Evolutionary conservation across 306 rosid species (phyloP).

Genomic region (Morella rubra): DNA sequence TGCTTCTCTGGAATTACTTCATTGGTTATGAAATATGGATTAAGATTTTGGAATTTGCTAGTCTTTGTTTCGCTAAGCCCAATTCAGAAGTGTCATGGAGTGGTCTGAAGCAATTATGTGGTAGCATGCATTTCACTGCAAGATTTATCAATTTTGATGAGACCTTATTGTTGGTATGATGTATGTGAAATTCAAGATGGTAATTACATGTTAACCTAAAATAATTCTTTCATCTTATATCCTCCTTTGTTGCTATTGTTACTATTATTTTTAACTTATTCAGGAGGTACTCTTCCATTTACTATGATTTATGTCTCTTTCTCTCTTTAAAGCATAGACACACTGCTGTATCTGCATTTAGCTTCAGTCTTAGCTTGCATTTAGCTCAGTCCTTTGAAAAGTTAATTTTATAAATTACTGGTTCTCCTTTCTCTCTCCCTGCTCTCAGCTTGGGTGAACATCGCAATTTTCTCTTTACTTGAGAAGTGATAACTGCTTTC

Average conservation of each 20-base stretch:
- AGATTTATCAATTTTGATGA: constrained; percentile 8
- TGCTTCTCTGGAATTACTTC: constrained; percentile 3
- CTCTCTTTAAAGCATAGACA: not conserved
- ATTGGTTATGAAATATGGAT: not conserved
- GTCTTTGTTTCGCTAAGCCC: not conserved
- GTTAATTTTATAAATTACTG: not conserved
- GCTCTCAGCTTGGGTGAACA: not conserved
- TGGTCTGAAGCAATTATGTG: constrained; percentile 14
- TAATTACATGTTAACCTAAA: not conserved
- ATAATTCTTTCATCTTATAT: not conserved
- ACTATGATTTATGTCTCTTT: not conserved
- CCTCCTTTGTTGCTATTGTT: not conserved
- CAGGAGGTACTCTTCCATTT: not conserved
- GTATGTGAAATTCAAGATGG: not conserved
- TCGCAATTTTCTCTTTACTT: constrained; percentile 3
- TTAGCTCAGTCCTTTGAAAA: constrained; percentile 3
- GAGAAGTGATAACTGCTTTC: constrained; percentile 13
- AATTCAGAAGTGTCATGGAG: not conserved
- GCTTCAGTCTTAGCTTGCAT: constrained; percentile 4
- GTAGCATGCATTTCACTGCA: constrained; percentile 3
- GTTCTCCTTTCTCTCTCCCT: not conserved
- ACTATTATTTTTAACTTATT: not conserved
- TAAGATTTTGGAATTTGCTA: not conserved
- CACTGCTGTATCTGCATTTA: constrained; percentile 1
- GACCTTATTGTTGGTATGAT: constrained; percentile 4